A percentile compares a stretch with the other conserved stretches of the same genome.
Evolutionary conservation across 2,329 filamentous ascomycete genomes (phyloP).

Genomic region (Tolypocladium ovalisporum): DNA sequence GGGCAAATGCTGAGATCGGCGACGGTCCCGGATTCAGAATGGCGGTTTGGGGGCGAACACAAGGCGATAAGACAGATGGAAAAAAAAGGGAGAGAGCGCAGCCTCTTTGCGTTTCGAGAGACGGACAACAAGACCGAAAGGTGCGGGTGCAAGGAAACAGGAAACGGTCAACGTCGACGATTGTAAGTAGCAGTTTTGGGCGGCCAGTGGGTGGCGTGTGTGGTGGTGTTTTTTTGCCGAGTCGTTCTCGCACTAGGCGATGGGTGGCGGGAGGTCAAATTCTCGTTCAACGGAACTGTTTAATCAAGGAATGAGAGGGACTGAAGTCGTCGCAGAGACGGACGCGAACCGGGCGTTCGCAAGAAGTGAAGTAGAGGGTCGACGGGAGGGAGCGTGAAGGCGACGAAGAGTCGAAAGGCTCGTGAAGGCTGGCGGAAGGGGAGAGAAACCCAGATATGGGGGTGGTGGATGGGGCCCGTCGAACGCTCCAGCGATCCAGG

Average conservation of each 20-base stretch:
- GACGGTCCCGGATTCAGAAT: not conserved
- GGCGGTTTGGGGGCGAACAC: not conserved
- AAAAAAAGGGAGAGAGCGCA: not conserved
- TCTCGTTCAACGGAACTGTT: not conserved
- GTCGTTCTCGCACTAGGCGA: not conserved
- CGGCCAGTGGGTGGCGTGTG: not conserved
- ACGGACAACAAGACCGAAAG: not conserved
- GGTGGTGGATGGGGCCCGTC: not conserved
- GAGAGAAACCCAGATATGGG: not conserved
- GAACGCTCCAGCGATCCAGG: not conserved
- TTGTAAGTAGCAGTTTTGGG: not conserved
- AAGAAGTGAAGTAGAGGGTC: not conserved
- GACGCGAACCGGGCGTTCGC: not conserved
- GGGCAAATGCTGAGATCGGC: not conserved
- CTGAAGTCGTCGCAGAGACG: not conserved
- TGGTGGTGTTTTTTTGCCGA: not conserved
- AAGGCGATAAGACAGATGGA: not conserved
- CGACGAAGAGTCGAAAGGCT: not conserved
- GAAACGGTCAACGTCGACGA: constrained; percentile 19
- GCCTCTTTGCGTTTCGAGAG: not conserved
- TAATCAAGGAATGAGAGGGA: not conserved
- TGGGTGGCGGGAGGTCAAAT: not conserved
- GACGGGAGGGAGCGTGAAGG: not conserved
- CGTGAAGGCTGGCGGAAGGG: not conserved
- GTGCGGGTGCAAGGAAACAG: constrained; percentile 1